Evolutionary conservation across 2,329 filamentous ascomycete genomes (phyloP).

Genomic region (Penicillium concentricum): DNA sequence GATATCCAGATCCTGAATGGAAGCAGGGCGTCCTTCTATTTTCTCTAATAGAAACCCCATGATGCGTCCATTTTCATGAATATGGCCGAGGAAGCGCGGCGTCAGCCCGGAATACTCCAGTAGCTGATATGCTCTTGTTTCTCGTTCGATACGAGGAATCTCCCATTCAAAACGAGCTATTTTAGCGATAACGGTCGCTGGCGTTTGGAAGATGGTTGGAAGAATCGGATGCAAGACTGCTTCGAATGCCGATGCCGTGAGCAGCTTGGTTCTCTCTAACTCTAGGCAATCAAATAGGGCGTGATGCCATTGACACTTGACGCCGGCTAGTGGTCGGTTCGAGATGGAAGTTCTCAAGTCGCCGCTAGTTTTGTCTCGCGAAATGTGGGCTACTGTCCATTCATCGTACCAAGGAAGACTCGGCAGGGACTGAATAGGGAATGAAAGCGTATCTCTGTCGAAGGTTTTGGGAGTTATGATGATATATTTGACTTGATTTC

Average conservation of each 20-base stretch:
- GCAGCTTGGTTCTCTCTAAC: slow-evolving; percentile 26
- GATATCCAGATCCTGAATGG: not conserved
- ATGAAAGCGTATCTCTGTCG: slow-evolving; percentile 8
- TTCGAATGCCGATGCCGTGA: slow-evolving; percentile 28
- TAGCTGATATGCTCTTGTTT: slow-evolving; percentile 30
- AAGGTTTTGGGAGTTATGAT: slow-evolving; percentile 6
- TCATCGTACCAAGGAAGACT: slow-evolving; percentile 5
- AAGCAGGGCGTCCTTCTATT: slow-evolving; percentile 31
- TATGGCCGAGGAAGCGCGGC: slow-evolving; percentile 37
- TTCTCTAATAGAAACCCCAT: slow-evolving; percentile 39
- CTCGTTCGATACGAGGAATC: slow-evolving; percentile 33
- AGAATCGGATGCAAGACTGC: slow-evolving; percentile 19
- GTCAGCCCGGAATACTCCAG: slow-evolving; percentile 30
- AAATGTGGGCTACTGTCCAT: slow-evolving; percentile 4
- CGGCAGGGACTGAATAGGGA: slow-evolving; percentile 4
- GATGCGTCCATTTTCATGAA: slow-evolving; percentile 21
- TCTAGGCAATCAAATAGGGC: slow-evolving; percentile 25
- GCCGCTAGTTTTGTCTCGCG: slow-evolving; percentile 18
- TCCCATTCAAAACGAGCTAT: slow-evolving; percentile 38
- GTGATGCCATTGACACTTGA: slow-evolving; percentile 29
- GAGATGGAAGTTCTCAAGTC: slow-evolving; percentile 27
- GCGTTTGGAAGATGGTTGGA: slow-evolving; percentile 12
- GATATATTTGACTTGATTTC: slow-evolving; percentile 6
- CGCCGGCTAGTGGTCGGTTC: slow-evolving; percentile 22
- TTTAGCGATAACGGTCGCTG: slow-evolving; percentile 30